Evolutionary conservation across 2,329 filamentous ascomycete species (phyloP), one percentile per base, ranked within the genome.

Genomic region (Talaromyces sp.): DNA sequence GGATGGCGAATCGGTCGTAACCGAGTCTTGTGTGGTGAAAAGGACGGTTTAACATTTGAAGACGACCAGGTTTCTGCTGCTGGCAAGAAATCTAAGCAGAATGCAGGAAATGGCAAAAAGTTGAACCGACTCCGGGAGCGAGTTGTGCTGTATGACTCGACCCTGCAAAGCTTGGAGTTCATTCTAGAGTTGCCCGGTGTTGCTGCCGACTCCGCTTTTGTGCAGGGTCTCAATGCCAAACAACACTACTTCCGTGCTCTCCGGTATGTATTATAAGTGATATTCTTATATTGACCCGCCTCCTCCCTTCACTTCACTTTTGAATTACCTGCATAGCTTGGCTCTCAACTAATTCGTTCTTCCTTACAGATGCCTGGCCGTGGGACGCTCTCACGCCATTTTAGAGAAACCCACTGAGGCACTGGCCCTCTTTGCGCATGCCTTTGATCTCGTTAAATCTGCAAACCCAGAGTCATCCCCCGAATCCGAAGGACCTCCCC

Each of bases 1-100:
- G 92, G 90, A 67, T 97, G 92, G 92, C 84, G 94, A 70, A 90
- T 97, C 58, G 93, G 93, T 22, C 87, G 94, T 43, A 97, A 99
- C 72, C 83, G 94, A 49, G 88, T 96, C 0, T 77, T 99, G 56
- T 90, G 91, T 47, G 92, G 93, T n/a, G 77, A 83, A 6, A 81
- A 88, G 49, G 93, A 97, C 63, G 93, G 93, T 3, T 82, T 90
- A 14, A 72, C 81, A 1, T 79, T 85, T 54, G 73, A 77, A 24
- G 58, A 75, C 13, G 73, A 78, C 40, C 61, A 61, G 57, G 82
- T 83, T 57, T 69, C 78, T 32, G 84, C 84, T 65, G 79, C 77
- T 40, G 71, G 72, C 46, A 81, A 80, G 52, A 77, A 80, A 51
- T 76, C 75, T 8, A 80, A 79, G 55, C 71, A 84, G 61, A 83